Percentiles rank a stretch among this genome's conserved stretches.
Evolutionary conservation across 805 yeast genomes (phyloP).

Genomic region (Schwanniomyces polymorphus): DNA sequence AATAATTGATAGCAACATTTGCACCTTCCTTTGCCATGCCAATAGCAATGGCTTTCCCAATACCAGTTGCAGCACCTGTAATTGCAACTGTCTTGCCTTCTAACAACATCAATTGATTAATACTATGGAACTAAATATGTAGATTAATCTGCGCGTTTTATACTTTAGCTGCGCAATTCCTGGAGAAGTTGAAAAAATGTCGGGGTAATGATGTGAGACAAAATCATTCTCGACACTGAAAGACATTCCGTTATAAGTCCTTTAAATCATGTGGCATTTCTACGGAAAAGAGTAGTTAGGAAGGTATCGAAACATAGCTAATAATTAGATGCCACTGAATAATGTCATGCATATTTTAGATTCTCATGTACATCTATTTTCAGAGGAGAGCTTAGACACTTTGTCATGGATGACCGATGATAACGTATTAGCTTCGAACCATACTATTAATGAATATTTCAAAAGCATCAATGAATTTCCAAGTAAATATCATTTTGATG

Average conservation of each 20-base stretch:
- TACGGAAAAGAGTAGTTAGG: not conserved
- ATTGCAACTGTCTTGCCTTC: slow-evolving; percentile 37
- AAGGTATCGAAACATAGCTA: too few relatives aligned
- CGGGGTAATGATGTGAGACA: not conserved
- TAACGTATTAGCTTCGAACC: slow-evolving; percentile 19
- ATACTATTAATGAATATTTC: slow-evolving; percentile 25
- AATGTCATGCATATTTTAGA: slow-evolving; percentile 18
- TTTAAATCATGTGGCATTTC: not conserved
- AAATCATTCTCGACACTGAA: not conserved
- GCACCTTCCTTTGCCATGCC: slow-evolving; percentile 45
- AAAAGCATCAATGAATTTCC: slow-evolving; percentile 2
- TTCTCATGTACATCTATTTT: slow-evolving; percentile 38
- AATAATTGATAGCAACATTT: slow-evolving; percentile 36
- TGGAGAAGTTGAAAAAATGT: not conserved
- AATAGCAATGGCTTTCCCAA: slow-evolving; percentile 44
- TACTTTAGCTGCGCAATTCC: not conserved
- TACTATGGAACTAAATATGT: not conserved
- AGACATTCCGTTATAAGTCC: not conserved
- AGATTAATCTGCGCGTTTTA: not conserved
- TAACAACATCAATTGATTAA: slow-evolving; percentile 11
- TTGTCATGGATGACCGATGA: slow-evolving; percentile 30
- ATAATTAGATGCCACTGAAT: not conserved
- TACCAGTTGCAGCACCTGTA: slow-evolving; percentile 49
- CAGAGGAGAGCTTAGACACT: slow-evolving; percentile 16
- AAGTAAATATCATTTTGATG: slow-evolving; percentile 14